Percentiles rank a stretch among this genome's conserved stretches.
Conservation (phyloP, 2,329 filamentous ascomycete genomes). For the Microsporum audouinii region DNA sequence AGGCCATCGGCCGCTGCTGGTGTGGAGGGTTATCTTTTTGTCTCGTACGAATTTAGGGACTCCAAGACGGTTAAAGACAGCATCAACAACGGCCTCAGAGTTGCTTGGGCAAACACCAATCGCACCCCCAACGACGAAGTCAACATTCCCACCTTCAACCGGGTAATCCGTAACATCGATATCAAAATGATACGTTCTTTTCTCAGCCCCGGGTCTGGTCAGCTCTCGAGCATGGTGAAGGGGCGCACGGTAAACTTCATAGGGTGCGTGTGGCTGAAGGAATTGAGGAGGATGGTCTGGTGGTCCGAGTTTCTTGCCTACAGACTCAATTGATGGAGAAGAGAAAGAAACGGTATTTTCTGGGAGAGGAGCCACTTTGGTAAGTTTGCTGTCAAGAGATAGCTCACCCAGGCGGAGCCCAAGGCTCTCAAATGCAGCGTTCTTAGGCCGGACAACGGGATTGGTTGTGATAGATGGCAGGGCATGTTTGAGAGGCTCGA, state of each 20-base stretch:
- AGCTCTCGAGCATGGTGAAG: conserved; percentile 76
- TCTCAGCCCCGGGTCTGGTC: conserved; percentile 79
- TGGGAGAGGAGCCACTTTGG: conserved; percentile 59
- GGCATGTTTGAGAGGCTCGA: conserved; percentile 43
- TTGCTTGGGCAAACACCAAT: conserved; percentile 91
- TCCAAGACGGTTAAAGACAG: conserved; percentile 69
- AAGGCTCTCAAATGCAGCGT: conserved; percentile 71
- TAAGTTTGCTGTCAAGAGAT: conserved; percentile 57
- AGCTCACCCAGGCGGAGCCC: conserved; percentile 65
- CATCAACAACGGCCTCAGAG: conserved; percentile 61
- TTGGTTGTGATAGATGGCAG: conserved; percentile 29
- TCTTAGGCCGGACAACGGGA: conserved; percentile 56
- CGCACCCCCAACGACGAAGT: conserved; percentile 93
- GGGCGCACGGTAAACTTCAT: conserved; percentile 81
- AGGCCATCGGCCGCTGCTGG: conserved; percentile 76
- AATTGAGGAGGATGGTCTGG: conserved; percentile 65
- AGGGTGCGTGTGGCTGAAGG: conserved; percentile 88
- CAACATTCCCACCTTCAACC: conserved; percentile 62
- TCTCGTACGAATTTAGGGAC: conserved; percentile 74
- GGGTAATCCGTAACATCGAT: conserved; percentile 94
- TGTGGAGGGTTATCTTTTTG: conserved; percentile 69
- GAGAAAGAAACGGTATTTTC: conserved; percentile 60
- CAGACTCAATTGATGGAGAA: conserved; percentile 25
- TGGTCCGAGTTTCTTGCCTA: conserved; percentile 26
- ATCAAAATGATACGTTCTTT: conserved; percentile 95